A percentile compares a stretch with the other conserved stretches of the same genome.
These are phyloP conservation scores for Hymenoscyphus linearis DNA, from an alignment of 2,329 filamentous ascomycete genomes.

Conservation along the genomic window DNA sequence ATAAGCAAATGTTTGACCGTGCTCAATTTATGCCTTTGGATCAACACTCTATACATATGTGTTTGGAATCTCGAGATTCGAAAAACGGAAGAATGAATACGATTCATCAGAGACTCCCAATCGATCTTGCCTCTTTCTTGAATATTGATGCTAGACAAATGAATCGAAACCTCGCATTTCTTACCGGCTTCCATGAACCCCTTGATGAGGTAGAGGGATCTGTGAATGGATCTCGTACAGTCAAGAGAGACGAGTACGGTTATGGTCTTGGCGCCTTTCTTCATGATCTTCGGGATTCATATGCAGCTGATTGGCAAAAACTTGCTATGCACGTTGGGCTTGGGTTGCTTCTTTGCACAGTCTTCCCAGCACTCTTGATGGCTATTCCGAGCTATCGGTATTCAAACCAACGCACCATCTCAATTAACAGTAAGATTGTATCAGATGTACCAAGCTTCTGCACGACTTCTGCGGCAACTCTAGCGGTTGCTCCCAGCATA, in stretches of 20 bases:
- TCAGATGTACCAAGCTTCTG: constrained; percentile 23
- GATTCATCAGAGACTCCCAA: constrained; percentile 40
- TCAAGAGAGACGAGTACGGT: constrained; percentile 23
- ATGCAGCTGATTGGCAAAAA: constrained; percentile 22
- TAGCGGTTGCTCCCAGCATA: constrained; percentile 16
- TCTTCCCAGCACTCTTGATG: constrained; percentile 21
- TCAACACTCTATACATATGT: constrained; percentile 42
- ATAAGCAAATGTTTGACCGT: constrained; percentile 37
- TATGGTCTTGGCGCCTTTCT: constrained; percentile 15
- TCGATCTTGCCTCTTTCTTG: constrained; percentile 44
- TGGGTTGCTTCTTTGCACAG: constrained; percentile 23
- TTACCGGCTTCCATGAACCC: constrained; percentile 36
- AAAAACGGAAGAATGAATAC: constrained; percentile 32
- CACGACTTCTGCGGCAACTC: constrained; percentile 19
- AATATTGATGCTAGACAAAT: constrained; percentile 48
- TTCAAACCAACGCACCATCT: constrained; percentile 26
- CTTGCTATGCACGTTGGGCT: constrained; percentile 21
- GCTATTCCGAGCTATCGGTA: constrained; percentile 20
- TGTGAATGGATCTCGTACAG: constrained; percentile 12
- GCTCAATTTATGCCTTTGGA: constrained; percentile 34
- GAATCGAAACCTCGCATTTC: constrained; percentile 47
- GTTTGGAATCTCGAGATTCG: constrained; percentile 39
- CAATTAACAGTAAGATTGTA: constrained; percentile 31
- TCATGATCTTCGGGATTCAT: constrained; percentile 17
- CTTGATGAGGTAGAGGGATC: constrained; percentile 4